Evolutionary conservation across 345 rosid genomes (phyloP).

Genomic region (Populus deltoides): DNA sequence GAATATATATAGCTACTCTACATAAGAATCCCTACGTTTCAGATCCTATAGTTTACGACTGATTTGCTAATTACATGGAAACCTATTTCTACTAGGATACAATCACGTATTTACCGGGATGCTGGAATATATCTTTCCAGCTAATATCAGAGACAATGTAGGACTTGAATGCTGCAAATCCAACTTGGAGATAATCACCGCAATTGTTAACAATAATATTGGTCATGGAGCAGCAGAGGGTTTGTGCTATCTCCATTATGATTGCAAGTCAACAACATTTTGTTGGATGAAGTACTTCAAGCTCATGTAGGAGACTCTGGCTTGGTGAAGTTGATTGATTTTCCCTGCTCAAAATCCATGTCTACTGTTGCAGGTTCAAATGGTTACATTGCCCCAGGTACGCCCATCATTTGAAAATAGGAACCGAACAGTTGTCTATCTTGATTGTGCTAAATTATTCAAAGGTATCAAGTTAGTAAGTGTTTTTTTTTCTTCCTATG

Average conservation of each 20-base stretch:
- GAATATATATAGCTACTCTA: no score
- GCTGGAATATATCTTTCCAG: no score
- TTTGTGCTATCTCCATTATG: background rate
- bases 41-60: no score
- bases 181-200: no score
- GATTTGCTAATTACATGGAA: no score
- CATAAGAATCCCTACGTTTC: no score
- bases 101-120: no score
- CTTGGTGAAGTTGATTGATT: background rate
- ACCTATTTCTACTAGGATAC: no score
- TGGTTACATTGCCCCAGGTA: background rate
- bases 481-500: no score
- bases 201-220: background rate
- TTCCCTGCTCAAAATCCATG: no score
- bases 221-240: background rate
- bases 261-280: background rate
- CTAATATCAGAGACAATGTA: no score
- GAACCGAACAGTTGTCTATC: background rate
- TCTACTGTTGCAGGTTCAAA: background rate
- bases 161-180: no score
- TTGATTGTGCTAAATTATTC: background rate
- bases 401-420: background rate
- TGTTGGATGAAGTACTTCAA: background rate
- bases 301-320: background rate
- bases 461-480: background rate